Conservation (phyloP, 805 yeast genomes). For the Monosporozyma solicola region DNA sequence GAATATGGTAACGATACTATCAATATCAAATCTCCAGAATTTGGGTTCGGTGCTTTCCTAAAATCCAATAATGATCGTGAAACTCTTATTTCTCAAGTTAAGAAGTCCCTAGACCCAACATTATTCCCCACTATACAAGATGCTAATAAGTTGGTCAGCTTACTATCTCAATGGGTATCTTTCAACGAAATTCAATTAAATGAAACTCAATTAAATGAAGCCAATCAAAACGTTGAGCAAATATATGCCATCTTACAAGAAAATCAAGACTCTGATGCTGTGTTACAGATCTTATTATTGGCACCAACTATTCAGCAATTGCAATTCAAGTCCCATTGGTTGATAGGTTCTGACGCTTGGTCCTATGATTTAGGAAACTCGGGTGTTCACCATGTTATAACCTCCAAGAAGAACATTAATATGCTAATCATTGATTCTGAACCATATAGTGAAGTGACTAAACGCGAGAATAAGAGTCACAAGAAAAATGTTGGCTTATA, state of each 20-base stretch:
- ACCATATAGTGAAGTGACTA: slow-evolving; percentile 42
- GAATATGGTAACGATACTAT: slow-evolving; percentile 39
- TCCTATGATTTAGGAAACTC: slow-evolving; percentile 86
- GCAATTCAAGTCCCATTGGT: slow-evolving; percentile 54
- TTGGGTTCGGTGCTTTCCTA: slow-evolving; percentile 72
- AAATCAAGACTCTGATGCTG: slow-evolving; percentile 33
- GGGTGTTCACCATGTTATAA: slow-evolving; percentile 77
- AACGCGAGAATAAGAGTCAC: slow-evolving; percentile 30
- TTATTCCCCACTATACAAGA: slow-evolving; percentile 34
- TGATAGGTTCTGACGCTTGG: slow-evolving; percentile 93
- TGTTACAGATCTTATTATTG: slow-evolving; percentile 36
- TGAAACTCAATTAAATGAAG: slow-evolving; percentile 20
- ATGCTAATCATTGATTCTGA: slow-evolving; percentile 82
- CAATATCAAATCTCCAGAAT: slow-evolving; percentile 65
- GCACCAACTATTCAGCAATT: slow-evolving; percentile 38
- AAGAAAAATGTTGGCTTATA: slow-evolving; percentile 85
- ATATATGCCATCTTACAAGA: slow-evolving; percentile 33
- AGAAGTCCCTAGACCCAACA: slow-evolving; percentile 36
- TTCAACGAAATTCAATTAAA: slow-evolving; percentile 35
- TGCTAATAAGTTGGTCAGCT: slow-evolving; percentile 42
- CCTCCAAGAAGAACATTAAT: slow-evolving; percentile 70
- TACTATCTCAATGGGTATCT: slow-evolving; percentile 63
- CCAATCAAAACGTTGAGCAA: slow-evolving; percentile 27
- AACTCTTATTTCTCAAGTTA: slow-evolving; percentile 38
- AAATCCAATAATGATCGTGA: slow-evolving; percentile 44